Evolutionary conservation across 2,329 filamentous ascomycete genomes (phyloP).

Genomic region (Calonectria montana): DNA sequence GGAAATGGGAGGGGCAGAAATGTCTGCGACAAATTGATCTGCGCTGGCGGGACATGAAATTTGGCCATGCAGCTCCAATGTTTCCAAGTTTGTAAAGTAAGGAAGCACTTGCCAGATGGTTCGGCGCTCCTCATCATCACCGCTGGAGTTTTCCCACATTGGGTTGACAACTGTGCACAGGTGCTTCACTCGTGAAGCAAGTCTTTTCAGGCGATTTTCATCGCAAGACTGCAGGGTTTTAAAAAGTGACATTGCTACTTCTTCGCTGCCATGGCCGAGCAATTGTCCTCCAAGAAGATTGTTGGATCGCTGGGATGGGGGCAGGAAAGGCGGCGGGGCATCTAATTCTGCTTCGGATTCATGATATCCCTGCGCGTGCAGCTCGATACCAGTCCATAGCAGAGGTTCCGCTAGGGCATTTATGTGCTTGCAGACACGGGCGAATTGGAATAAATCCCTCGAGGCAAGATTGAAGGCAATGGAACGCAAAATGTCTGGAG

Average conservation of each 20-base stretch:
- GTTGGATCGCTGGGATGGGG: neutral
- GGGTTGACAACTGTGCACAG: constrained; percentile 5
- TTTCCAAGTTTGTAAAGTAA: constrained; percentile 20
- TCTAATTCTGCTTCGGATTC: neutral
- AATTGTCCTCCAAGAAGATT: neutral
- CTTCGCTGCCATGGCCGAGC: neutral
- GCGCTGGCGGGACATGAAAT: neutral
- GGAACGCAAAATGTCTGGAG: neutral
- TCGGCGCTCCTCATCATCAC: neutral
- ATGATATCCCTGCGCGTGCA: constrained; percentile 24
- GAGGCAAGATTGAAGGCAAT: neutral
- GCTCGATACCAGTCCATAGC: constrained; percentile 30
- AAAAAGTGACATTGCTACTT: constrained; percentile 14
- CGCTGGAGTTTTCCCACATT: neutral
- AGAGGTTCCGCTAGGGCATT: constrained; percentile 4
- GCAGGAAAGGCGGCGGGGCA: constrained; percentile 1
- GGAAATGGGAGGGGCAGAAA: neutral
- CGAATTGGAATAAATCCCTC: neutral
- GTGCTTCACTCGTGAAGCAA: neutral
- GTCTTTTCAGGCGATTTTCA: neutral
- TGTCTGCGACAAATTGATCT: neutral
- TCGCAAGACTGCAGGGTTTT: neutral
- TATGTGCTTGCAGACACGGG: constrained; percentile 11
- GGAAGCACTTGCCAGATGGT: constrained; percentile 28
- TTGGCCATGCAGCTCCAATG: constrained; percentile 22